Conservation (phyloP, 805 yeast species). For the Saccharomyces mikatae region DNA sequence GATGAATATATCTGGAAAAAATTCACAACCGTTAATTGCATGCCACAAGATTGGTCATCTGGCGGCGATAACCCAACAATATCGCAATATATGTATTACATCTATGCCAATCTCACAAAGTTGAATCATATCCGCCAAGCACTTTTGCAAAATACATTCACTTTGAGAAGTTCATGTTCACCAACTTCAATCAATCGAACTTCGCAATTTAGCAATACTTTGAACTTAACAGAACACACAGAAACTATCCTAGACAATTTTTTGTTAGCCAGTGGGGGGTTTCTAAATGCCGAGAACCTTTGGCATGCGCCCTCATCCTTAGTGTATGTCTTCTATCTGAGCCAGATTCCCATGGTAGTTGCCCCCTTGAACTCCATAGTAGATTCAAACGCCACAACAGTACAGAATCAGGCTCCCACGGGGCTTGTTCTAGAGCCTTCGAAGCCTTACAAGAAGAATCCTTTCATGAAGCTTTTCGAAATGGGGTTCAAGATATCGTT, state of each 20-base stretch:
- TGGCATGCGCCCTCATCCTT: conserved; percentile 17
- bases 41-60: conserved; percentile 26
- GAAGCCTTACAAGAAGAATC: conserved; percentile 19
- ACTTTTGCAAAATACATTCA: conserved; percentile 14
- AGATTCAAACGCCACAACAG: neutral
- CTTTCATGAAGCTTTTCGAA: conserved; percentile 25
- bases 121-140: conserved; percentile 14
- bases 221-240: conserved; percentile 20
- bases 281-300: conserved; percentile 25
- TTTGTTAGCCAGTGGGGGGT: conserved; percentile 24
- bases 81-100: conserved; percentile 33
- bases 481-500: conserved; percentile 23
- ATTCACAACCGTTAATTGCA: conserved; percentile 12
- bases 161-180: conserved; percentile 22
- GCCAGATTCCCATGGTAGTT: conserved; percentile 25
- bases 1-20: conserved; percentile 23
- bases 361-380: conserved; percentile 16
- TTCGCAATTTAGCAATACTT: conserved; percentile 21
- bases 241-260: conserved; percentile 25
- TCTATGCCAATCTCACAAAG: conserved; percentile 19
- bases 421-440: neutral
- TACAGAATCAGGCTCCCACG: neutral
- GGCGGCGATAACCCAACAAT: conserved; percentile 33
- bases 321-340: conserved; percentile 22
- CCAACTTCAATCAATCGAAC: conserved; percentile 15